Conservation (phyloP, 1,284 basidiomycete genomes). For the Phellopilus nigrolimitatus region DNA sequence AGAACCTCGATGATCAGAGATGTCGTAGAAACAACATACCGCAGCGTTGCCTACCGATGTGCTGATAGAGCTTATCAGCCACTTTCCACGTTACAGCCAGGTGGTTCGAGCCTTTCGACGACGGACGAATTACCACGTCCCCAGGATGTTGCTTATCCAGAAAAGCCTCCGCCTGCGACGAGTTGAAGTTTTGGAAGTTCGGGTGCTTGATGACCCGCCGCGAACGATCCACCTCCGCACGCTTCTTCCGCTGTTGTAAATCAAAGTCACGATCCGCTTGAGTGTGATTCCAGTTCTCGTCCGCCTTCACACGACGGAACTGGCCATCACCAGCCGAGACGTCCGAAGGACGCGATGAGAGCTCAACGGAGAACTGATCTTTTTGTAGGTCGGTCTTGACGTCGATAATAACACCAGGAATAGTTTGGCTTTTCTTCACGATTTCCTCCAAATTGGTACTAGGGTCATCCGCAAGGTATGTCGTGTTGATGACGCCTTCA, state of each 20-base stretch:
- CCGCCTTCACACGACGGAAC: conserved; percentile 58
- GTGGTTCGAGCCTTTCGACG: conserved; percentile 91
- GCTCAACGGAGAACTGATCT: conserved; percentile 67
- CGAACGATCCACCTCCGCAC: conserved; percentile 70
- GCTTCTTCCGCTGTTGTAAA: conserved; percentile 77
- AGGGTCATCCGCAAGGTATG: conserved; percentile 54
- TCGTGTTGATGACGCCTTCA: conserved; percentile 74
- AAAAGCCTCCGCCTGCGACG: conserved; percentile 85
- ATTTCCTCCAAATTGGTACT: conserved; percentile 40
- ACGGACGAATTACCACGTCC: conserved; percentile 94
- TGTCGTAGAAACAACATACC: conserved; percentile 24
- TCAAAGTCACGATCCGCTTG: conserved; percentile 70
- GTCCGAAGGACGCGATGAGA: conserved; percentile 75
- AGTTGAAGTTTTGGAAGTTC: conserved; percentile 96
- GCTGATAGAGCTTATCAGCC: conserved; percentile 94
- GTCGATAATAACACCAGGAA: conserved; percentile 79
- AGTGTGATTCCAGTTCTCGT: conserved; percentile 65
- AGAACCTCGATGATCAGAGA: background rate
- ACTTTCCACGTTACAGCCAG: conserved; percentile 99
- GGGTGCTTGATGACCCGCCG: conserved; percentile 96
- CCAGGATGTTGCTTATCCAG: conserved; percentile 89
- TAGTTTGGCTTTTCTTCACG: conserved; percentile 71
- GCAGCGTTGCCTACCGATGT: conserved; percentile 92
- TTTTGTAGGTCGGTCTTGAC: conserved; percentile 59
- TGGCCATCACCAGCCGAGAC: conserved; percentile 61